Evolutionary conservation across 176 grass and related monocot species (phyloP), one percentile per base, ranked within the genome.

Genomic region (Cenchrus americanus): DNA sequence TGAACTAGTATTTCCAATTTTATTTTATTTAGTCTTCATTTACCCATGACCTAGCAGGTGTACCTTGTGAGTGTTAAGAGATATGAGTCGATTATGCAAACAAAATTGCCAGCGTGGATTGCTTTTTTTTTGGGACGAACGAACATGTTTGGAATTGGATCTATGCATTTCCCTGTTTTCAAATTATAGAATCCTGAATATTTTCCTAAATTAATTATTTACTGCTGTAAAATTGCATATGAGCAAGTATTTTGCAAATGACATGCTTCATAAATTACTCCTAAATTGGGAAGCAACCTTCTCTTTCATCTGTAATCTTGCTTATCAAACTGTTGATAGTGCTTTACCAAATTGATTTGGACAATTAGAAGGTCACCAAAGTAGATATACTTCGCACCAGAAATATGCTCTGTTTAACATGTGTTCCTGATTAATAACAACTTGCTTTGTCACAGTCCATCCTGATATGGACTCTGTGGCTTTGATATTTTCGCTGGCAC

Each of bases 181-280:
- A 84, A 72, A 88, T 48, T 26, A 14, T 65, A 24, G 9, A 68
- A 71, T 57, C 34, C 13, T 23, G 46, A 77, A 47, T 78, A 30
- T 64, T 46, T 52, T 27, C 14, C 30, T 60, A 3, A 27, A 77
- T 52, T 15, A 42, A 11, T 52, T 34, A 23, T 63, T 62, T 71
- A 55, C 48, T 26, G 34, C 6, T 47, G 46, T 10, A 8, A 42
- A 7, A 50, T 65, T 71, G 23, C 24, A 73, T 14, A 27, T 57
- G 14, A 79, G 66, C 14, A 66, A 60, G 21, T 60, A 66, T 18
- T 84, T 79, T 73, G 52, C 47, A 83, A 78, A 18, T 5, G 44
- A 57, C 44, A 37, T 55, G 14, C 24, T 65, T 83, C 66, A 64
- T 19, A 43, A 64, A 12, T 37, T 24, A 67, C 26, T 83, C 34